A percentile compares a stretch with the other conserved stretches of the same genome.
These are phyloP conservation scores for Cymodocea nodosa DNA, from an alignment of 116 monocot genomes.

Conservation along the genomic window DNA sequence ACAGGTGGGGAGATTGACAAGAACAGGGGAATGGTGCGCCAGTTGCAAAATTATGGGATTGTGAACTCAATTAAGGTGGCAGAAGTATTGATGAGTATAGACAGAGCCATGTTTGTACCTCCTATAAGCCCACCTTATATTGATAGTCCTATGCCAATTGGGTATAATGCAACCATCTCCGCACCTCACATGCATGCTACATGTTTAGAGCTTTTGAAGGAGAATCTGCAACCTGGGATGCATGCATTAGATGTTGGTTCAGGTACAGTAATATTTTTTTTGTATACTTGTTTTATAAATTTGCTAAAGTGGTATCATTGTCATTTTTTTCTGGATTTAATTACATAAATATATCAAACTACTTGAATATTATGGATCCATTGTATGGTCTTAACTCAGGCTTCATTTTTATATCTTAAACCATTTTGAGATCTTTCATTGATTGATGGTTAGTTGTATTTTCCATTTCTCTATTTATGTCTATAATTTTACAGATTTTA, in stretches of 20 bases:
- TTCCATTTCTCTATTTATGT: no score
- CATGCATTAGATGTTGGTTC: constrained; percentile 58
- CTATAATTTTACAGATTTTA: no score
- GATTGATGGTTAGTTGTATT: no score
- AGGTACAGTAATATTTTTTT: constrained; percentile 14
- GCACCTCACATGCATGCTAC: constrained; percentile 70
- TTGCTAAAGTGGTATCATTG: no score
- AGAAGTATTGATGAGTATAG: constrained; percentile 51
- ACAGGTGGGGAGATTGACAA: constrained; percentile 23
- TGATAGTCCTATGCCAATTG: constrained; percentile 59
- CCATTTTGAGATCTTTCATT: no score
- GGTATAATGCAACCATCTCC: constrained; percentile 67
- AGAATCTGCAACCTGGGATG: constrained; percentile 59
- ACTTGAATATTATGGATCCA: no score
- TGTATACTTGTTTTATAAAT: no score
- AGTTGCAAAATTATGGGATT: constrained; percentile 36
- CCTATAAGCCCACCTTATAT: constrained; percentile 25
- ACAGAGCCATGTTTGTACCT: constrained; percentile 51
- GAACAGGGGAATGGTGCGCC: constrained; percentile 36
- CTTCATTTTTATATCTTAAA: no score
- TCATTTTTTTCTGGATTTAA: no score
- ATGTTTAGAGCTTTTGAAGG: constrained; percentile 48
- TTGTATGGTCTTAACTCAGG: no score
- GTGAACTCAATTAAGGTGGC: constrained; percentile 44
- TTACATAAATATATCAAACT: no score